Evolutionary conservation across 2,329 filamentous ascomycete species (phyloP), one percentile per base, ranked within the genome.

Genomic region (Elsinoe batatas): DNA sequence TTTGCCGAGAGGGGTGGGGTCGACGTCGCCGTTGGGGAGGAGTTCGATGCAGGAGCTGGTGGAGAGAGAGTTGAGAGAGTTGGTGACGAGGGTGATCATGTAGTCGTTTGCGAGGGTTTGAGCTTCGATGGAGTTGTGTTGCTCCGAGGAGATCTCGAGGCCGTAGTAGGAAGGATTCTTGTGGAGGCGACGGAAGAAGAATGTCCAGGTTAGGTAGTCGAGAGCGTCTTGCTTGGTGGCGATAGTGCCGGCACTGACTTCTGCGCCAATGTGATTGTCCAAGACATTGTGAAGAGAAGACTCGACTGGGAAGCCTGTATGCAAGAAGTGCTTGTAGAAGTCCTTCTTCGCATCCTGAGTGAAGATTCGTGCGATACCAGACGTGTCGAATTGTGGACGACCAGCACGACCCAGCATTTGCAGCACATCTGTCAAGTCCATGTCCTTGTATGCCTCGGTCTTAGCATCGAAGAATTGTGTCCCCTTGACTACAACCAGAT

Each of bases 81-180:
- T 86, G 66, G 91, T 88, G 5, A 98, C 91, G 74, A 98, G 83
- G 11, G 87, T 81, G 58, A 97, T 82, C 87, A 98, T 95, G 74
- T 87, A 98, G 32, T 94, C 87, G 63, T 96, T 95, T 3, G 91
- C 94, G 57, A 88, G 77, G 61, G 88, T 81, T 68, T 96, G 91
- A 0, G 94, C 91, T 5, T 82, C 79, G 30, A 90, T 83, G 7
- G 85, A 91, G 67, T 90, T 94, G 71, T 96, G 90, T 63, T 96
- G 90, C 63, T 96, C 91, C 0, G 88, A 85, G 0, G 88, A 88
- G 43, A 98, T 93, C 67, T 96, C 87, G 0, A 98, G 82, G 0
- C 94, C 94, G 64, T 98, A 98, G 73, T 95, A 98, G 0, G 91
- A 95, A 1, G 93, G 93, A 64, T 98, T 98, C 76, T 98, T 98